A percentile compares a stretch with the other conserved stretches of the same genome.
These are phyloP conservation scores for Amphicarpaea edgeworthii DNA, from an alignment of 306 rosid genomes.

Conservation along the genomic window DNA sequence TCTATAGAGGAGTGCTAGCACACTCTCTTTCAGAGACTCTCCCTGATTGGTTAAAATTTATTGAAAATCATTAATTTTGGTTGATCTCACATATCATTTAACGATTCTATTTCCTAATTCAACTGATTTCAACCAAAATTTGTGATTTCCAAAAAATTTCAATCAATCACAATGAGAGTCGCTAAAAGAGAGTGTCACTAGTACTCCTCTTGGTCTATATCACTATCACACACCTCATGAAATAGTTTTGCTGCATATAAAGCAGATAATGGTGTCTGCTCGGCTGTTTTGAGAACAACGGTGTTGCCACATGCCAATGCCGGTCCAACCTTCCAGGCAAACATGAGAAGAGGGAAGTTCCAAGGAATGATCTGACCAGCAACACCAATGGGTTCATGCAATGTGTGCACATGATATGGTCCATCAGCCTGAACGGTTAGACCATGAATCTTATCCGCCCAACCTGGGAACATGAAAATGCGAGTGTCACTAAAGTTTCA, in stretches of 20 bases:
- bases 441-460: conserved; percentile 97
- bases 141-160: no score
- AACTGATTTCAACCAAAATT: no score
- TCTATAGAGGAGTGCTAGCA: no score
- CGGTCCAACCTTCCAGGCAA: conserved; percentile 92
- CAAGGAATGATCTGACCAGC: conserved; percentile 97
- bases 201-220: conserved; percentile 8
- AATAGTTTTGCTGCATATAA: conserved; percentile 66
- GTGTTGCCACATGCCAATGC: conserved; percentile 95
- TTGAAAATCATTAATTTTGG: no score
- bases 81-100: no score
- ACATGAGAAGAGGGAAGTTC: conserved; percentile 96
- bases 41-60: no score
- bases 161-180: no score
- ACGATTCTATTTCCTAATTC: no score
- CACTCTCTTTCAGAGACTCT: no score
- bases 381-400: conserved; percentile 97
- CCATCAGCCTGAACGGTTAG: conserved; percentile 91
- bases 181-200: no score
- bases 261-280: conserved; percentile 96
- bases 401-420: conserved; percentile 70
- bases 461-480: conserved; percentile 60
- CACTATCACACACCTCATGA: conserved; percentile 66
- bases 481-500: conserved; percentile 30
- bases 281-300: conserved; percentile 84